A percentile compares a stretch with the other conserved stretches of the same genome.
These are phyloP conservation scores for Pyrenophora tritici-repentis DNA, from an alignment of 2,329 filamentous ascomycete species.

Conservation along the genomic window DNA sequence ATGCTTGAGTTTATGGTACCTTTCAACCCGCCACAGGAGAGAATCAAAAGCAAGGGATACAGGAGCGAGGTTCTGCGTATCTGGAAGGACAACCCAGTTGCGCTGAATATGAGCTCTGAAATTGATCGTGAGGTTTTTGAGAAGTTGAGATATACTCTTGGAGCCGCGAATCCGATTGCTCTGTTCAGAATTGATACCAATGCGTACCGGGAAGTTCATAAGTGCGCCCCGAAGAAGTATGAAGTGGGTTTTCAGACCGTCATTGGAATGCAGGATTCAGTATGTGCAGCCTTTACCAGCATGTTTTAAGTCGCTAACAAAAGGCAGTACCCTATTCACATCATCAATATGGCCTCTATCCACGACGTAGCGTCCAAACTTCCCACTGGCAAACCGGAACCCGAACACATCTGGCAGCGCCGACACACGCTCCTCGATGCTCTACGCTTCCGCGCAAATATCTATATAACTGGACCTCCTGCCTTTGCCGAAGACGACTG, in stretches of 20 bases:
- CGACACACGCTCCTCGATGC: constrained; percentile 61
- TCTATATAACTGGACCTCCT: constrained; percentile 67
- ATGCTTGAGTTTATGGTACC: constrained; percentile 71
- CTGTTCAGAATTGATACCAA: constrained; percentile 70
- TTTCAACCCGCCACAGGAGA: constrained; percentile 62
- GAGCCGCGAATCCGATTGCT: constrained; percentile 67
- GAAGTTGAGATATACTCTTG: constrained; percentile 69
- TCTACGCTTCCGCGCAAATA: constrained; percentile 71
- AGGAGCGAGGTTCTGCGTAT: constrained; percentile 65
- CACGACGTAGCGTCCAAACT: constrained; percentile 64
- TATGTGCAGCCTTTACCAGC: constrained; percentile 38
- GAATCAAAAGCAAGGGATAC: constrained; percentile 66
- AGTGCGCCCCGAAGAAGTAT: constrained; percentile 63
- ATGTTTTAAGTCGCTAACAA: neutral
- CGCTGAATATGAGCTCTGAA: constrained; percentile 53
- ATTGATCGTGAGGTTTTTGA: constrained; percentile 60
- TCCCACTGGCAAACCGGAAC: constrained; percentile 48
- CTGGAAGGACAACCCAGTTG: constrained; percentile 63
- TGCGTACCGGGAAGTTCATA: constrained; percentile 62
- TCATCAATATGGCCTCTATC: constrained; percentile 69
- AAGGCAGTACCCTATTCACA: constrained; percentile 69
- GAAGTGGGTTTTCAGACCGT: constrained; percentile 67
- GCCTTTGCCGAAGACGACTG: constrained; percentile 73
- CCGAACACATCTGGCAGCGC: constrained; percentile 49
- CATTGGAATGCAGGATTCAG: constrained; percentile 72